Evolutionary conservation across 2,329 filamentous ascomycete species (phyloP), one percentile per base, ranked within the genome.

Genomic region (Grosmannia penicillata): DNA sequence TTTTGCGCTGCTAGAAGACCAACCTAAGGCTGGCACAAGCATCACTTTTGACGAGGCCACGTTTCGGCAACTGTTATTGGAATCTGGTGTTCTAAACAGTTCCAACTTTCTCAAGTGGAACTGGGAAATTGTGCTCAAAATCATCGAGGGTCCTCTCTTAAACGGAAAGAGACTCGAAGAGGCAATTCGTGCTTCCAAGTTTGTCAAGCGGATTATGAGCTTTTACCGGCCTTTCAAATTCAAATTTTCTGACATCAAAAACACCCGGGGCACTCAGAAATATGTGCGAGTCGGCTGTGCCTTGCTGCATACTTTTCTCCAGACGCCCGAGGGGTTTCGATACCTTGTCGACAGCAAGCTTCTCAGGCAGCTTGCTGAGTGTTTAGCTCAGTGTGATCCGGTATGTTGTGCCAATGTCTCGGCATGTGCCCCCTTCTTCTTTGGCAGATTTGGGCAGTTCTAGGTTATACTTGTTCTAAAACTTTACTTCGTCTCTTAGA

Each of bases 191-290:
- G 86, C 82, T 1, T 93, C 87, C 3, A 96, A 96, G 54, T 98
- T 96, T 52, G 80, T 96, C 50, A 95, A 96, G 61, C 72, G 93
- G 9, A 69, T 98, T 41, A 77, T 95, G 55, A 91, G 86, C 43
- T 98, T 98, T 54, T 93, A 94, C 54, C 74, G 91, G 10, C 91
- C 91, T 1, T 98, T 98, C 63, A 98, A 98, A 55, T 93, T 86
- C 54, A 80, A 86, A 46, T 98, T 96, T 51, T 84, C 87, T 0
- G 83, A 93, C 49, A 72, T 91, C 30, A 79, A 83, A 48, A 96
- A 85, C 54, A 93, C 86, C 1, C 82, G 91, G 44, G 84, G 82
- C 38, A 94, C 93, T 40, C 89, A 96, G 52, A 87, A 93, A 48
- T 96, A 96, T 55, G 78, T 98, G 33, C 75, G 80, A 47, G 83